Evolutionary conservation across 2,329 filamentous ascomycete species (phyloP).

Genomic region (Xylaria sp.): DNA sequence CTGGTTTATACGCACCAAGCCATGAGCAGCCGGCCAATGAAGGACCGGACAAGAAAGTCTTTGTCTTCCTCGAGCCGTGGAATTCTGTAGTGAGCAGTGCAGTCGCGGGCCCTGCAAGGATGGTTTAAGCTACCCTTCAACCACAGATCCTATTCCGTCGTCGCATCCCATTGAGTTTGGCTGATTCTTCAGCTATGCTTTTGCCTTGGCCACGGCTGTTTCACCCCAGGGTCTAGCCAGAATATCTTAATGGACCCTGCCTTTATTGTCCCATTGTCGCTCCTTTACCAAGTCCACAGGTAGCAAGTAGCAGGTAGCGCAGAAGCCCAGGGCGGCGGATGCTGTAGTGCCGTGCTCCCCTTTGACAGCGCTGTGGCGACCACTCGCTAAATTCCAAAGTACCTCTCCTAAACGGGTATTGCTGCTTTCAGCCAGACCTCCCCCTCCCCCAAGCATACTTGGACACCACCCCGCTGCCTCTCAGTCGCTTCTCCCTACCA

Average conservation of each 20-base stretch:
- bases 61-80: conserved; percentile 39
- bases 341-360: conserved; percentile 36
- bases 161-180: conserved; percentile 7
- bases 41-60: conserved; percentile 34
- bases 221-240: conserved; percentile 18
- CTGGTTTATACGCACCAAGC: conserved; percentile 38
- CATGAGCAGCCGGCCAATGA: conserved; percentile 34
- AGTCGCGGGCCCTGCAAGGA: conserved; percentile 21
- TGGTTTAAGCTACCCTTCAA: conserved; percentile 17
- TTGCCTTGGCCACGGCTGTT: conserved; percentile 27
- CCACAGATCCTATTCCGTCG: conserved; percentile 26
- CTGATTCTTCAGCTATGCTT: conserved; percentile 26
- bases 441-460: conserved; percentile 29
- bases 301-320: not conserved
- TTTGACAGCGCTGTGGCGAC: conserved; percentile 36
- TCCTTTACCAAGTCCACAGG: conserved; percentile 14
- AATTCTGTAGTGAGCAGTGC: not conserved
- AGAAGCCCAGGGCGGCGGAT: conserved; percentile 26
- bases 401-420: conserved; percentile 34
- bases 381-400: conserved; percentile 31
- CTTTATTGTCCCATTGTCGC: conserved; percentile 3
- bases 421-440: conserved; percentile 43
- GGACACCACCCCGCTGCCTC: conserved; percentile 31
- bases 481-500: conserved; percentile 29
- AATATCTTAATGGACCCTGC: not conserved